phyloP scores from a whole-genome alignment of 2,329 filamentous ascomycete genomes.

The Pseudocercospora eumusae region DNA sequence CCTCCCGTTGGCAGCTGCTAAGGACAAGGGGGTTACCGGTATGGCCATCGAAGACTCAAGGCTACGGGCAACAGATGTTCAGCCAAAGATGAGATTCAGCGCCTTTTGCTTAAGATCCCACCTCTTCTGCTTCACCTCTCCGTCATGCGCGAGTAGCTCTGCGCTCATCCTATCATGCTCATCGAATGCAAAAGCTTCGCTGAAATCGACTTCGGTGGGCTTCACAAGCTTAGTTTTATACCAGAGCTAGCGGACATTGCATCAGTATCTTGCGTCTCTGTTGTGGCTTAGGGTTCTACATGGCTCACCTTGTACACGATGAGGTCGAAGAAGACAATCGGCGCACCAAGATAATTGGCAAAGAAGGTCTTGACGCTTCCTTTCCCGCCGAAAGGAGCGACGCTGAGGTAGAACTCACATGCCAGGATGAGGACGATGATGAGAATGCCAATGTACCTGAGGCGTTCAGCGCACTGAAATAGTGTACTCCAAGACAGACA shows the following conservation, averaged over 20 bases:
- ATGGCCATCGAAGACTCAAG: too few species aligned
- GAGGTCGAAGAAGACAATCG: conserved; percentile 39
- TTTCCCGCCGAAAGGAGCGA: conserved; percentile 38
- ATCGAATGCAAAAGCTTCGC: conserved; percentile 25
- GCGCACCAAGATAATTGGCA: conserved; percentile 39
- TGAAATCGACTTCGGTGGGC: conserved; percentile 22
- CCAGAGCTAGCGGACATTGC: conserved; percentile 16
- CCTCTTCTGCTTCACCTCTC: conserved; percentile 8
- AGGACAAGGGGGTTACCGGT: too few species aligned
- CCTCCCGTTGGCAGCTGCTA: too few species aligned
- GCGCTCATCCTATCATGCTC: conserved; percentile 20
- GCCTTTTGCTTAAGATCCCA: conserved; percentile 13
- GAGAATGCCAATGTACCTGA: conserved; percentile 28
- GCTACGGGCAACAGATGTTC: background rate
- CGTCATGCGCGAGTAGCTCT: conserved; percentile 13
- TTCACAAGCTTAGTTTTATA: conserved; percentile 25
- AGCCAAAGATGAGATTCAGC: conserved; percentile 15
- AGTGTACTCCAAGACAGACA: background rate
- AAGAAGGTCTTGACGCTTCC: conserved; percentile 40
- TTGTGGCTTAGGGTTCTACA: background rate
- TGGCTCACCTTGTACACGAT: conserved; percentile 25
- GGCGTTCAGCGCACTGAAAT: background rate
- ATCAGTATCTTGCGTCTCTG: background rate
- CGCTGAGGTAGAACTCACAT: conserved; percentile 40
- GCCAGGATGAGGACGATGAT: conserved; percentile 37